A percentile compares a stretch with the other conserved stretches of the same genome.
Conservation (phyloP, 768 basidiomycete species). For the Phlebiopsis gigantea region DNA sequence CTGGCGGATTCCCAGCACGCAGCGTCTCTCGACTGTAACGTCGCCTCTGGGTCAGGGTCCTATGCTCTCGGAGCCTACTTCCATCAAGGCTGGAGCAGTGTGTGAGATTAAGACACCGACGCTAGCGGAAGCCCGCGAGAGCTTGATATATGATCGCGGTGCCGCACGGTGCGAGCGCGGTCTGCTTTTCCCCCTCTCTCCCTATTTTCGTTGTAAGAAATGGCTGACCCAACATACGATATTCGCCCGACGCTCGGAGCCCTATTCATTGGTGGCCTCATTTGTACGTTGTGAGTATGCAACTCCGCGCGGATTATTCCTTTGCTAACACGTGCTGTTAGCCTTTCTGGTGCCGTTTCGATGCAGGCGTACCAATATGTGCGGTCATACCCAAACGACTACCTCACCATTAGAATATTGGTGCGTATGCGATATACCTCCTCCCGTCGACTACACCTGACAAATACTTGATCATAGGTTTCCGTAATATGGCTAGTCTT, state of each 20-base stretch:
- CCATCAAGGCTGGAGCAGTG: not conserved
- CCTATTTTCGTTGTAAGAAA: not conserved
- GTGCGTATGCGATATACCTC: slow-evolving; percentile 7
- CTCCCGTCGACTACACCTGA: not conserved
- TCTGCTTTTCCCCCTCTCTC: slow-evolving; percentile 1
- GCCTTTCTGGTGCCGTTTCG: slow-evolving; percentile 21
- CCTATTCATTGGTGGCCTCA: slow-evolving; percentile 20
- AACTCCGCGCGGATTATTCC: too few species aligned
- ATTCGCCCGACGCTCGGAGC: slow-evolving; percentile 13
- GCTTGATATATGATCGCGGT: not conserved
- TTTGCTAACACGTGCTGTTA: too few species aligned
- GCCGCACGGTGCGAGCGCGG: not conserved
- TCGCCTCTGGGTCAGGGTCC: not conserved
- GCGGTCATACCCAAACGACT: slow-evolving; percentile 19
- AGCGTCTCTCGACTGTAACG: not conserved
- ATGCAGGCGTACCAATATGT: slow-evolving; percentile 22
- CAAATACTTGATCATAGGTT: slow-evolving; percentile 14
- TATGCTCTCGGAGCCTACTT: not conserved
- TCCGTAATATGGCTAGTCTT: slow-evolving; percentile 14
- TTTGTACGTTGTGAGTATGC: slow-evolving; percentile 17
- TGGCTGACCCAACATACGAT: not conserved
- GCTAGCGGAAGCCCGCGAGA: not conserved
- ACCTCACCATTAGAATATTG: slow-evolving; percentile 13
- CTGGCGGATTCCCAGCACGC: not conserved
- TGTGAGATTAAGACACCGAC: not conserved